Evolutionary conservation across 1,284 basidiomycete genomes (phyloP).

Genomic region (Austroboletus novae-zelandiae): DNA sequence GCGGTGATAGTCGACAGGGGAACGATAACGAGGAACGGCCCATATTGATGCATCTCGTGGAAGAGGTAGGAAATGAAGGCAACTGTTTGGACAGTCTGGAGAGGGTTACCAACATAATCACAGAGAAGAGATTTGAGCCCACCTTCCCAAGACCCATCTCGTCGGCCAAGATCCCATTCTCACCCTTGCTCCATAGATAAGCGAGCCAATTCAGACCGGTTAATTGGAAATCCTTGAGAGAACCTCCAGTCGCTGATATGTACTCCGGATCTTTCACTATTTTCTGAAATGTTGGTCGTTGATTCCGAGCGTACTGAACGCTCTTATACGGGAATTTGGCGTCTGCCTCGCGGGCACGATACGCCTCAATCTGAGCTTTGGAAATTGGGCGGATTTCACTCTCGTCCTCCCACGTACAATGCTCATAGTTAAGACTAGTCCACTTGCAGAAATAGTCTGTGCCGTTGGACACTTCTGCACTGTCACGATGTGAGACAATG

Average conservation of each 20-base stretch:
- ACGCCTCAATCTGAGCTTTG: slow-evolving; percentile 77
- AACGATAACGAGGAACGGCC: slow-evolving; percentile 97
- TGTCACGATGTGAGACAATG: slow-evolving; percentile 82
- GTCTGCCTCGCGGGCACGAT: slow-evolving; percentile 75
- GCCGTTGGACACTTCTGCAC: slow-evolving; percentile 49
- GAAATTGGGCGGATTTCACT: slow-evolving; percentile 78
- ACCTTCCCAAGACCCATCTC: slow-evolving; percentile 99
- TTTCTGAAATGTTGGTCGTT: slow-evolving; percentile 82
- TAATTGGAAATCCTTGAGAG: slow-evolving; percentile 97
- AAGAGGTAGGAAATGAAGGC: slow-evolving; percentile 95
- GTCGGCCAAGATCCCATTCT: slow-evolving; percentile 97
- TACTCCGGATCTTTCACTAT: slow-evolving; percentile 92
- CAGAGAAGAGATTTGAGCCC: slow-evolving; percentile 1
- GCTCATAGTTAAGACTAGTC: slow-evolving; percentile 91
- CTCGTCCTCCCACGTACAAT: slow-evolving; percentile 94
- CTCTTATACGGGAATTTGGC: slow-evolving; percentile 89
- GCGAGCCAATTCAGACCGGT: slow-evolving; percentile 98
- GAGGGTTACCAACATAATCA: slow-evolving; percentile 12
- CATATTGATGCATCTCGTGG: slow-evolving; percentile 91
- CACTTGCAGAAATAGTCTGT: slow-evolving; percentile 98
- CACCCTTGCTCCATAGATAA: slow-evolving; percentile 91
- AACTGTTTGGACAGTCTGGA: slow-evolving; percentile 92
- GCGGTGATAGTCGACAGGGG: slow-evolving; percentile 97
- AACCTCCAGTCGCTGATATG: slow-evolving; percentile 73
- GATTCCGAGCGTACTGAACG: slow-evolving; percentile 61